phyloP scores from a whole-genome alignment of 768 basidiomycete genomes.

The Boletus speciosus region DNA sequence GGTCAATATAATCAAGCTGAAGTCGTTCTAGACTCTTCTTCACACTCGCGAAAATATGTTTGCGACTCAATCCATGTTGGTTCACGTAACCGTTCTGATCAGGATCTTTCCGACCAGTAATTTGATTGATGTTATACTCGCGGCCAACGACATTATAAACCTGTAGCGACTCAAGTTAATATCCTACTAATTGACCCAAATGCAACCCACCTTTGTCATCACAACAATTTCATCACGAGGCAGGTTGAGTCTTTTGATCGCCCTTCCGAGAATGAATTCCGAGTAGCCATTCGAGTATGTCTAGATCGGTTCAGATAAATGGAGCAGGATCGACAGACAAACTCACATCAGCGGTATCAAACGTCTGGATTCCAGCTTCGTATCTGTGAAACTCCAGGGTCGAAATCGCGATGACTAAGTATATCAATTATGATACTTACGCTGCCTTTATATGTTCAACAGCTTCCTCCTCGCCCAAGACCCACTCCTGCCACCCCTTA shows the following conservation, averaged over 20 bases:
- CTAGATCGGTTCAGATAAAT: slow-evolving; percentile 27
- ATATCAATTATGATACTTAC: slow-evolving; percentile 21
- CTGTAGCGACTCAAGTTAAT: slow-evolving; percentile 14
- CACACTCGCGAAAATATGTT: slow-evolving; percentile 59
- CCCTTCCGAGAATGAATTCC: slow-evolving; percentile 67
- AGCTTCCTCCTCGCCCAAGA: slow-evolving; percentile 44
- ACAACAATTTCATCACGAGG: slow-evolving; percentile 77
- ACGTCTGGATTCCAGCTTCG: slow-evolving; percentile 35
- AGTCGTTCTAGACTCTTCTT: slow-evolving; percentile 41
- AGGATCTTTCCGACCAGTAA: slow-evolving; percentile 19
- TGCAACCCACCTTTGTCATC: slow-evolving; percentile 58
- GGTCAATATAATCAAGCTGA: slow-evolving; percentile 53
- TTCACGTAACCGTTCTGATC: slow-evolving; percentile 47
- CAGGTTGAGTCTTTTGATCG: slow-evolving; percentile 60
- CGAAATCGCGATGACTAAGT: background rate
- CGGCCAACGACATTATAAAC: slow-evolving; percentile 40
- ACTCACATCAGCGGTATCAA: slow-evolving; percentile 34
- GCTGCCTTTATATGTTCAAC: slow-evolving; percentile 48
- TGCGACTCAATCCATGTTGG: slow-evolving; percentile 44
- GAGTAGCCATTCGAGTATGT: slow-evolving; percentile 64
- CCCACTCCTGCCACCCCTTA: slow-evolving; percentile 53
- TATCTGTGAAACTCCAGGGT: slow-evolving; percentile 22
- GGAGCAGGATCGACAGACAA: background rate
- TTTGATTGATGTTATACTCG: slow-evolving; percentile 12
- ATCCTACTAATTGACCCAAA: background rate